Evolutionary conservation across 2,329 filamentous ascomycete genomes (phyloP).

Genomic region (Fusarium musae): DNA sequence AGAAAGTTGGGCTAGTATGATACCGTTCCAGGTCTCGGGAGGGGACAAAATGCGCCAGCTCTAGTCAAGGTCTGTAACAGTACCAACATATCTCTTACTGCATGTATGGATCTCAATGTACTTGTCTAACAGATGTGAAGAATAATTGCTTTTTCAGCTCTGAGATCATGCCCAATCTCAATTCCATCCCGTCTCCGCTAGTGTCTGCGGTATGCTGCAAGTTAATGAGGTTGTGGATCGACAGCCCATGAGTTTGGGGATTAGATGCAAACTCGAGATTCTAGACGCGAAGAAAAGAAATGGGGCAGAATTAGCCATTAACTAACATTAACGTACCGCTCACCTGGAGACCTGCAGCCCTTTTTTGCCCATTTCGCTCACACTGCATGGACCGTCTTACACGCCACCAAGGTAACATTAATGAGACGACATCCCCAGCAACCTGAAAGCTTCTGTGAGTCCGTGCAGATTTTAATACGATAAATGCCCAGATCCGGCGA

Average conservation of each 20-base stretch:
- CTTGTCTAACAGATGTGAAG: not conserved
- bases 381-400: constrained; percentile 1
- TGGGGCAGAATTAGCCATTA: constrained; percentile 12
- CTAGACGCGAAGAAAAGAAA: constrained; percentile 9
- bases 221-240: constrained; percentile 33
- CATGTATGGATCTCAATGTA: not conserved
- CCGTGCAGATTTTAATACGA: constrained; percentile 8
- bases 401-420: constrained; percentile 16
- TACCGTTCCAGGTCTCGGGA: constrained; percentile 10
- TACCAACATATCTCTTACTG: not conserved
- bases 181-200: constrained; percentile 22
- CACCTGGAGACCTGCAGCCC: not conserved
- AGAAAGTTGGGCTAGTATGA: constrained; percentile 18
- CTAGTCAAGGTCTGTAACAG: not conserved
- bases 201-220: constrained; percentile 19
- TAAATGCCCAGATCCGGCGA: constrained; percentile 14
- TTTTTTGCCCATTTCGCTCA: not conserved
- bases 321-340: not conserved
- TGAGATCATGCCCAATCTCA: constrained; percentile 25
- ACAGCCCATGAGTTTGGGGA: constrained; percentile 9
- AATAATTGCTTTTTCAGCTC: constrained; percentile 37
- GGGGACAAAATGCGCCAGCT: not conserved
- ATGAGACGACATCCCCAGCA: constrained; percentile 9
- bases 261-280: constrained; percentile 8
- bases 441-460: not conserved